phyloP scores from a whole-genome alignment of 345 rosid species.

The Eucalyptus lansdowneana region DNA sequence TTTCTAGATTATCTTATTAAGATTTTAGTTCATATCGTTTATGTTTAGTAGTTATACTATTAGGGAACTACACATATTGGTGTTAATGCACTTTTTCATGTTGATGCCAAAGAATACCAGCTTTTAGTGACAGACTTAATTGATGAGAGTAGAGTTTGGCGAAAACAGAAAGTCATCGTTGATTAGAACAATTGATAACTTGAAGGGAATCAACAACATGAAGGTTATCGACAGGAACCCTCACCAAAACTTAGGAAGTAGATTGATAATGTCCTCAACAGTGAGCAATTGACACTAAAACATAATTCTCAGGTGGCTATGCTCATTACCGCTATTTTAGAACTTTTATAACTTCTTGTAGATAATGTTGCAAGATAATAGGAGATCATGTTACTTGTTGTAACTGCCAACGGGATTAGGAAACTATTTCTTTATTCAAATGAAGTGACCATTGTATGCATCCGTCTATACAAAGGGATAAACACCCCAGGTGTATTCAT shows the following conservation, averaged over 20 bases:
- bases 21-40: neutral
- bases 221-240: neutral
- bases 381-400: neutral
- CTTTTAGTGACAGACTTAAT: neutral
- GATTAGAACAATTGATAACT: neutral
- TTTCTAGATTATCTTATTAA: neutral
- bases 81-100: neutral
- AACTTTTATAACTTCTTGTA: neutral
- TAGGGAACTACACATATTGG: neutral
- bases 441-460: too few relatives aligned
- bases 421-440: neutral
- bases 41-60: neutral
- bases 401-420: too few relatives aligned
- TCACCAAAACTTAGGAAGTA: neutral
- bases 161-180: neutral
- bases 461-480: too few relatives aligned
- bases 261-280: neutral
- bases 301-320: neutral
- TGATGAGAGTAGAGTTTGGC: too few relatives aligned
- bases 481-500: too few relatives aligned
- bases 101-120: neutral
- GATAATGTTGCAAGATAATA: neutral
- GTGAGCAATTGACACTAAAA: neutral
- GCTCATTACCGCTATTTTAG: too few relatives aligned
- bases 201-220: too few relatives aligned